A percentile compares a stretch with the other conserved stretches of the same genome.
Evolutionary conservation across 75 land plant species (phyloP).

Genomic region (Pinus taeda): DNA sequence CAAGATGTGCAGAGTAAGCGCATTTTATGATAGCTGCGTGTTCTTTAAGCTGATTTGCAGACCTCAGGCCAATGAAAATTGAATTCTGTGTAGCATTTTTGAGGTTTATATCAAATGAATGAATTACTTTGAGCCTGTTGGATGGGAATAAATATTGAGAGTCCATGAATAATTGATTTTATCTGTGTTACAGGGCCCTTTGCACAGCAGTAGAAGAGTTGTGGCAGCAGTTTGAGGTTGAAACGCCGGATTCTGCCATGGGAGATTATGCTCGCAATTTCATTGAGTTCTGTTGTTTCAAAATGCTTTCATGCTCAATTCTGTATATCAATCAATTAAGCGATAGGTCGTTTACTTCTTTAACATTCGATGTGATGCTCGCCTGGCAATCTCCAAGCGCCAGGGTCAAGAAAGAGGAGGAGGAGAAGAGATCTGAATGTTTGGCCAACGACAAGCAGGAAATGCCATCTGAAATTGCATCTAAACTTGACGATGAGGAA

Average conservation of each 20-base stretch:
- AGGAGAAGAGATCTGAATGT: neutral
- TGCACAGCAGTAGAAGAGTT: constrained; percentile 30
- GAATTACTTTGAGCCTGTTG: too few species aligned
- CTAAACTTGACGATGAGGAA: constrained; percentile 36
- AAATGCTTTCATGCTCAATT: constrained; percentile 26
- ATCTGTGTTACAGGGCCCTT: constrained; percentile 9
- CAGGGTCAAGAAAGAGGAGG: neutral
- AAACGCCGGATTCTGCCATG: constrained; percentile 8
- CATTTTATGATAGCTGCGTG: too few species aligned
- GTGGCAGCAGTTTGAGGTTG: constrained; percentile 36
- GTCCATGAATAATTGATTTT: neutral
- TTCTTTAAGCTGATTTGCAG: too few species aligned
- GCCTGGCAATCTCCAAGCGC: constrained; percentile 69
- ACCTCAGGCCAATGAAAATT: neutral
- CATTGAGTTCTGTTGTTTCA: constrained; percentile 54
- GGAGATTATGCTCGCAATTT: constrained; percentile 40
- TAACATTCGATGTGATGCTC: constrained; percentile 74
- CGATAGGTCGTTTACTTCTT: constrained; percentile 49
- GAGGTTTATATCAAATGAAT: neutral
- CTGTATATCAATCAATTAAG: constrained; percentile 27
- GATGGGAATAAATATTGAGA: too few species aligned
- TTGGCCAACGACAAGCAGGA: constrained; percentile 62
- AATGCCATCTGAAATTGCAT: neutral
- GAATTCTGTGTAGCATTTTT: neutral
- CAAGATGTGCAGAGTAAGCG: constrained; percentile 2